These are phyloP conservation scores for Panicum hallii DNA, from an alignment of 202 grass and related monocot genomes.

Conservation along the genomic window DNA sequence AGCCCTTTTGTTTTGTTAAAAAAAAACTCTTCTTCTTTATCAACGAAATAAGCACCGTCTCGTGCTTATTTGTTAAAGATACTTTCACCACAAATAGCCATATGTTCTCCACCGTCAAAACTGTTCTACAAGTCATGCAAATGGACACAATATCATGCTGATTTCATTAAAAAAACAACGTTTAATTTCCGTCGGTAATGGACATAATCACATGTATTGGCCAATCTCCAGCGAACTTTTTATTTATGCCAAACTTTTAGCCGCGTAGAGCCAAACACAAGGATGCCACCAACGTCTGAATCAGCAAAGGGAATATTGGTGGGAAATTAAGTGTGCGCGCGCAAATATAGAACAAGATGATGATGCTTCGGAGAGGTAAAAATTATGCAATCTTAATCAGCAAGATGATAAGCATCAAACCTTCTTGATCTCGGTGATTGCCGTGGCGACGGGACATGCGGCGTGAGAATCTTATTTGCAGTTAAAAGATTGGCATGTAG, in stretches of 20 bases:
- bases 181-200: background rate
- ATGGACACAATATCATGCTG: background rate
- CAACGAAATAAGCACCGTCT: no score
- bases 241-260: background rate
- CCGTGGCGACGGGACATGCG: conserved; percentile 1
- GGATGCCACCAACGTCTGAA: conserved; percentile 39
- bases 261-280: background rate
- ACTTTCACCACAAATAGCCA: no score
- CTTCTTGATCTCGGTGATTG: background rate
- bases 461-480: background rate
- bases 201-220: background rate
- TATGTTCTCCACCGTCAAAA: background rate
- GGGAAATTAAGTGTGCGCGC: background rate
- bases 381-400: background rate
- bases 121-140: background rate
- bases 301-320: conserved; percentile 38
- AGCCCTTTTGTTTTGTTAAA: no score
- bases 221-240: background rate
- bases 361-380: background rate
- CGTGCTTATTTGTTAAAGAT: no score
- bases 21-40: no score
- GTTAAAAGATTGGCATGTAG: background rate
- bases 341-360: background rate
- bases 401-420: background rate
- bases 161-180: background rate